These are phyloP conservation scores for Yamadazyma trypodendri DNA, from an alignment of 1,139 yeast genomes.

Conservation along the genomic window DNA sequence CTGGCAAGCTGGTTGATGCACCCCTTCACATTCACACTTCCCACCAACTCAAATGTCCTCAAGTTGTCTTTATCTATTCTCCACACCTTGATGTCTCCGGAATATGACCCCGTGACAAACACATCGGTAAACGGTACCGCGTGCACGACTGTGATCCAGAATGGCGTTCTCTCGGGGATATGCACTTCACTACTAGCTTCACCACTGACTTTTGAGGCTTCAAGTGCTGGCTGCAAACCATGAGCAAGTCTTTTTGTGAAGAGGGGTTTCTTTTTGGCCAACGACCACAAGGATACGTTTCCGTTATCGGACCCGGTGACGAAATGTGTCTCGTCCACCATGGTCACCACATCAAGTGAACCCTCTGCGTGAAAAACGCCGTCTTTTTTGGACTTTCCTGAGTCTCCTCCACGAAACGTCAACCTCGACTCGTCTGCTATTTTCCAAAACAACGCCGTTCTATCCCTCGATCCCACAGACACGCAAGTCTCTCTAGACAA, in stretches of 20 bases:
- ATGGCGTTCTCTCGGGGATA: conserved; percentile 71
- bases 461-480: conserved; percentile 91
- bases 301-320: conserved; percentile 97
- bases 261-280: conserved; percentile 85
- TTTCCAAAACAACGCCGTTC: conserved; percentile 95
- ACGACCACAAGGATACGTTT: conserved; percentile 80
- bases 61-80: conserved; percentile 57
- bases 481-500: conserved; percentile 87
- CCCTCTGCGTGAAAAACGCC: conserved; percentile 67
- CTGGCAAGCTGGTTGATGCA: conserved; percentile 67
- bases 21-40: conserved; percentile 63
- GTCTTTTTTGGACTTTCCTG: conserved; percentile 42
- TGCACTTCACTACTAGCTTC: conserved; percentile 53
- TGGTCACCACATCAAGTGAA: conserved; percentile 82
- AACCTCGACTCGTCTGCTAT: conserved; percentile 91
- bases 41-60: conserved; percentile 57
- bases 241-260: conserved; percentile 70
- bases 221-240: conserved; percentile 61
- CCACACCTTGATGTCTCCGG: conserved; percentile 79
- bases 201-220: conserved; percentile 62
- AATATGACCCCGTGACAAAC: conserved; percentile 86
- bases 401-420: conserved; percentile 91
- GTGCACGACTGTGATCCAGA: conserved; percentile 78
- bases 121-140: conserved; percentile 90
- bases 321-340: conserved; percentile 91